Evolutionary conservation across 1,139 yeast genomes (phyloP).

Genomic region (Wickerhamomyces sp.): DNA sequence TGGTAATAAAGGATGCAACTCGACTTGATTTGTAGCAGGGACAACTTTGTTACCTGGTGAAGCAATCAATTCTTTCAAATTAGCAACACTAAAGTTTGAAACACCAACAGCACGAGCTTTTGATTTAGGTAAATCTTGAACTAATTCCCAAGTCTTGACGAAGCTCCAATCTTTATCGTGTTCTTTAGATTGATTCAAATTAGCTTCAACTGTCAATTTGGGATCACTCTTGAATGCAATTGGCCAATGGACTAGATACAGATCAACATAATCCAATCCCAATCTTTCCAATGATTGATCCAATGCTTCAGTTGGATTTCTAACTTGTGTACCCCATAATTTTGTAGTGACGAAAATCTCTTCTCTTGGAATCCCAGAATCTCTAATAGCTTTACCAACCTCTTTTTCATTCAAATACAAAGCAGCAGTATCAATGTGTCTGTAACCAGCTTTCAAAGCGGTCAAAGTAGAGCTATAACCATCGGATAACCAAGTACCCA

Average conservation of each 20-base stretch:
- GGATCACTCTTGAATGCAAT: conserved; percentile 33
- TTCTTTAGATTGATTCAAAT: conserved; percentile 32
- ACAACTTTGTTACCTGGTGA: conserved; percentile 45
- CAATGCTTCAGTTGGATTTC: conserved; percentile 53
- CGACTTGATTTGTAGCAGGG: conserved; percentile 75
- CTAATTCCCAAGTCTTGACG: conserved; percentile 58
- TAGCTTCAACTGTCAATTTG: neutral
- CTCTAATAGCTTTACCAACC: conserved; percentile 63
- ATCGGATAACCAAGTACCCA: conserved; percentile 80
- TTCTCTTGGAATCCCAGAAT: conserved; percentile 63
- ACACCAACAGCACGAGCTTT: conserved; percentile 73
- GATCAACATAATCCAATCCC: conserved; percentile 75
- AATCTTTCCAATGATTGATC: conserved; percentile 59
- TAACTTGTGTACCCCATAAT: conserved; percentile 66
- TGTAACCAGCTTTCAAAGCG: conserved; percentile 67
- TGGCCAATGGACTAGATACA: conserved; percentile 89
- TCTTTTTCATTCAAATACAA: conserved; percentile 60
- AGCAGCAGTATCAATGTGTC: conserved; percentile 77
- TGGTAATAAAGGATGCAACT: conserved; percentile 71
- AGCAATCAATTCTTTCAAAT: conserved; percentile 47
- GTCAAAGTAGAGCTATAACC: conserved; percentile 54
- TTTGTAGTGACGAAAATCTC: conserved; percentile 78
- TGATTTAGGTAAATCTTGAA: conserved; percentile 53
- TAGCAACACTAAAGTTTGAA: conserved; percentile 60
- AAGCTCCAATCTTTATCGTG: conserved; percentile 39